Conservation (phyloP, 169 alveolate genomes). For the Plasmodium vinckei region DNA sequence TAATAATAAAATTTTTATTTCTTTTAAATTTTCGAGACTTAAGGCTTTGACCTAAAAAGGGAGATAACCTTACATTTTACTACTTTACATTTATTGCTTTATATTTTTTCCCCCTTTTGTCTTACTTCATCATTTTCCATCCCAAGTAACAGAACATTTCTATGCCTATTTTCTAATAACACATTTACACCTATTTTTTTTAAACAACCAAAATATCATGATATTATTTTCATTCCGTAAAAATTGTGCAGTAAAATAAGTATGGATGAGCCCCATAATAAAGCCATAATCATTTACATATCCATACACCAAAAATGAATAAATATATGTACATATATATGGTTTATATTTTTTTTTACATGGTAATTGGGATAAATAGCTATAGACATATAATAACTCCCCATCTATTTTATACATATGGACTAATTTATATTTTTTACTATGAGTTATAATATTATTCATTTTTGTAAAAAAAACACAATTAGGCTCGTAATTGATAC, state of each 20-base stretch:
- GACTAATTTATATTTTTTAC: constrained; percentile 19
- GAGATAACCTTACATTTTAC: too few relatives aligned
- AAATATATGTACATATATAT: background rate
- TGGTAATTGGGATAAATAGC: constrained; percentile 9
- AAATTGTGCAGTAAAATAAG: background rate
- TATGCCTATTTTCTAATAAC: background rate
- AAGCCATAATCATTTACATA: background rate
- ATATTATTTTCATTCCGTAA: background rate
- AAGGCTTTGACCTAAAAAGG: constrained; percentile 19
- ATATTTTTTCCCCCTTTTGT: background rate
- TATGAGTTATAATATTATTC: constrained; percentile 12
- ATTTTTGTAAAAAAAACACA: constrained; percentile 3
- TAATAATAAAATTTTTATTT: constrained; percentile 21
- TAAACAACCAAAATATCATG: background rate
- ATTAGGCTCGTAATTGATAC: constrained; percentile 25
- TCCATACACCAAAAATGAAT: background rate
- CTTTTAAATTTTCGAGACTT: constrained; percentile 18
- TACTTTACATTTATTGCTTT: background rate
- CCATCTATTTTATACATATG: constrained; percentile 37
- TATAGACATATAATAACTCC: constrained; percentile 21
- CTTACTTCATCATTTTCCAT: constrained; percentile 36
- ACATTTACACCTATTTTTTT: constrained; percentile 26
- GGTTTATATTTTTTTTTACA: background rate
- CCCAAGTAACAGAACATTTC: constrained; percentile 20
- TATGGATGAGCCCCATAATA: background rate